Conservation (phyloP, 176 grass and related monocot genomes). For the Carex littledalei region DNA sequence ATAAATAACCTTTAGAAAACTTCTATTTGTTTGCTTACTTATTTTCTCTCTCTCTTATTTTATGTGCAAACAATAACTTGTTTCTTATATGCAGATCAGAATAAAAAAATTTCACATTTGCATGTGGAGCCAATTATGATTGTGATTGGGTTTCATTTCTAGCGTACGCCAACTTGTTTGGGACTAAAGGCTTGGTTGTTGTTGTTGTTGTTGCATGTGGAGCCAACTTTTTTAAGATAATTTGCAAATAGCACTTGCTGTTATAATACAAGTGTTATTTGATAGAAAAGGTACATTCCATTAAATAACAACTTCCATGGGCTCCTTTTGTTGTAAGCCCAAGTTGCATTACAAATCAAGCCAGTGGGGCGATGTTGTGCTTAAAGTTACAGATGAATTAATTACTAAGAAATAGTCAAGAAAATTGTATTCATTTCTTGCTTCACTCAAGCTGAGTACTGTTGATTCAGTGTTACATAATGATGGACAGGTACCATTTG, state of each 20-base stretch:
- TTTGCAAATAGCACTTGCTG: background rate
- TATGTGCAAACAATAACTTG: background rate
- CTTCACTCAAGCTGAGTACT: background rate
- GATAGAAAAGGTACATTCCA: background rate
- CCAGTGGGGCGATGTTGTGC: background rate
- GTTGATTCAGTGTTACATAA: background rate
- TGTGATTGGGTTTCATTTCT: too few species aligned
- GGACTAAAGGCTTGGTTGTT: too few species aligned
- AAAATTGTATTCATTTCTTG: background rate
- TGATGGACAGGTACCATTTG: background rate
- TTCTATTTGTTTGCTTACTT: background rate
- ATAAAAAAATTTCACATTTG: background rate
- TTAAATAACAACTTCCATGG: background rate
- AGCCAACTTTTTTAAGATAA: background rate
- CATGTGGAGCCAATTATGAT: too few species aligned
- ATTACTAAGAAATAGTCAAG: background rate
- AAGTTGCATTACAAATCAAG: background rate
- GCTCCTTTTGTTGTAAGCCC: background rate
- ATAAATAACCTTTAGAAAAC: background rate
- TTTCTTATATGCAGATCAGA: background rate
- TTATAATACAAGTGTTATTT: background rate
- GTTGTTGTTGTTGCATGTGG: background rate
- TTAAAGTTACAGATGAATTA: background rate
- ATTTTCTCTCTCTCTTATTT: background rate
- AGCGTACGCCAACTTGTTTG: too few species aligned